Base-by-base conservation (phyloP, 345 rosid species). In the Rubroshorea leprosula region DNA sequence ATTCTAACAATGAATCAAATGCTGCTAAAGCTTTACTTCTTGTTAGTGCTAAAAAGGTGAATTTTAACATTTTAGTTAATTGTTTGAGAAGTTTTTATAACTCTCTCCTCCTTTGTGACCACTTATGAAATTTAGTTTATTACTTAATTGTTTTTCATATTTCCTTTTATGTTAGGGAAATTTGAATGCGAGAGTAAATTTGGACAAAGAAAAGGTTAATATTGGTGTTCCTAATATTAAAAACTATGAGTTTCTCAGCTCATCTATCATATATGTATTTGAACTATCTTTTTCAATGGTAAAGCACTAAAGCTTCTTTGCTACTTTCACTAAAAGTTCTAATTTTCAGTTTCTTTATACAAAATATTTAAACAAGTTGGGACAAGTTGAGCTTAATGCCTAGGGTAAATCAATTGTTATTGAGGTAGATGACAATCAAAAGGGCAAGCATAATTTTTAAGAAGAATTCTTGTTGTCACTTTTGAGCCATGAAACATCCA, bases 381-480 rank as follows among this genome's bases (percentile, higher is more conserved):
- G 66, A 59, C 80, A 63, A 51, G 70, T 51, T 61, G 80, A 69
- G 74, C 76, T 61, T 39, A 74, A 57, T 62, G 69, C 62, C 23
- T 79, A 66, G 69, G 74, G 53, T 66, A 76, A 71, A 65, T 73
- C 71, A 20, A 62, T 53, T 19, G 68, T 54, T n/a, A n/a, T n/a
- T 49, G 86, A 78, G 68, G 76, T 58, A 51, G 78, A 68, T 73
- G 80, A 68, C 67, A 72, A 61, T 55, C 77, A 63, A 61, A 86
- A 87, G 73, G 97, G 96, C 85, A 87, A 87, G 91, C 76, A 74
- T 69, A 67, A 51, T 72, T 55, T 67, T 71, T 78, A 73, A 63
- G 70, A 76, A 78, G 74, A 66, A 65, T 68, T 38, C 58, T 47
- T 74, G 64, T 63, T 71, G 72, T 74, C 70, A 71, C 75, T 74